These are phyloP conservation scores for Xylaria venustula DNA, from an alignment of 495 filamentous ascomycete species.

Conservation along the genomic window DNA sequence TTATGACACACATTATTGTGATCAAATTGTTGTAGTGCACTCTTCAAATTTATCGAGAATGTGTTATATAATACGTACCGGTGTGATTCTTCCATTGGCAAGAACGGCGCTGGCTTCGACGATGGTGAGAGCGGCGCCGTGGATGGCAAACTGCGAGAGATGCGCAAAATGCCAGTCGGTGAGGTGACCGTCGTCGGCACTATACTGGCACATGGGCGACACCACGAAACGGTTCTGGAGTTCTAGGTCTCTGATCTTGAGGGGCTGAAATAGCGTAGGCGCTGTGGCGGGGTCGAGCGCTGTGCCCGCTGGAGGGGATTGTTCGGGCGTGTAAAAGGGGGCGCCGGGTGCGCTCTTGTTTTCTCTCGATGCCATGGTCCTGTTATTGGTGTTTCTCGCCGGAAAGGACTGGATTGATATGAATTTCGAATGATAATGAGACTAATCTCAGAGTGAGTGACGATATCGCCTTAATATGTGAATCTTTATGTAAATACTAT, in stretches of 20 bases:
- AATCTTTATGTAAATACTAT: no score
- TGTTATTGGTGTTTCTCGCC: background rate
- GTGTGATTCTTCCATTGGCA: constrained; percentile 68
- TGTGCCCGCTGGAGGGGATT: constrained; percentile 54
- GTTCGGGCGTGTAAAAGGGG: constrained; percentile 61
- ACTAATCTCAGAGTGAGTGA: background rate
- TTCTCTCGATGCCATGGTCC: constrained; percentile 14
- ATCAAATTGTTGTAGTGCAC: no score
- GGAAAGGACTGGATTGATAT: background rate
- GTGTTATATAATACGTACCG: constrained; percentile 21
- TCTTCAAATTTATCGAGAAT: background rate
- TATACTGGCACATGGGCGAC: constrained; percentile 69
- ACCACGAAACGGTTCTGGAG: constrained; percentile 70
- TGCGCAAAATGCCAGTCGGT: constrained; percentile 69
- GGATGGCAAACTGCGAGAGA: constrained; percentile 61
- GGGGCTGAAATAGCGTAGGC: constrained; percentile 64
- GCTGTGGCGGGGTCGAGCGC: constrained; percentile 45
- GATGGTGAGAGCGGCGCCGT: constrained; percentile 63
- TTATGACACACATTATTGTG: background rate
- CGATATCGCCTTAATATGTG: background rate
- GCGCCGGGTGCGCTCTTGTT: constrained; percentile 35
- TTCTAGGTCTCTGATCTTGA: constrained; percentile 63
- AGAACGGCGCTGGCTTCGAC: constrained; percentile 68
- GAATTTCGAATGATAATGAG: background rate
- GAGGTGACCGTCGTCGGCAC: constrained; percentile 62